Conservation (phyloP, 2,329 filamentous ascomycete species). For the Berkeleyomyces rouxiae region DNA sequence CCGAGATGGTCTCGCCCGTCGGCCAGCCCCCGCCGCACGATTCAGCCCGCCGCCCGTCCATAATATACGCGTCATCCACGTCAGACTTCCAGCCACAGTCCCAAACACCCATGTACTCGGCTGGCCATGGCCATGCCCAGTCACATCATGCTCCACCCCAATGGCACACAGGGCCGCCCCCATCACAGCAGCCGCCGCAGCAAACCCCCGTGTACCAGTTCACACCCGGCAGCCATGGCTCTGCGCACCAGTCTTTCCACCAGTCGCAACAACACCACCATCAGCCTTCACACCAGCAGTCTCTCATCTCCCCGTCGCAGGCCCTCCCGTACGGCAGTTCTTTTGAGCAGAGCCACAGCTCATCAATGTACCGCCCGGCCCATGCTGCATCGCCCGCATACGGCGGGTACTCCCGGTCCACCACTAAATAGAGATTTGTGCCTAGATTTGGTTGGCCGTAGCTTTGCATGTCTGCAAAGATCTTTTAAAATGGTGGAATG, state of each 20-base stretch:
- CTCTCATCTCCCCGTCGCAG: not conserved
- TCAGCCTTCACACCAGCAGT: not conserved
- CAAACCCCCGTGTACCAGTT: not conserved
- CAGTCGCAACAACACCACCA: not conserved
- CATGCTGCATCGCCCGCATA: not conserved
- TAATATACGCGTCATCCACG: not conserved
- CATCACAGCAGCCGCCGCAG: not conserved
- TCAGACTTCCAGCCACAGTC: not conserved
- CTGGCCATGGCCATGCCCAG: not conserved
- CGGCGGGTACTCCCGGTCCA: not conserved
- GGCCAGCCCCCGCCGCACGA: not conserved
- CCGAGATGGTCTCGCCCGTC: conserved; percentile 1
- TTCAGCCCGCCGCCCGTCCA: not conserved
- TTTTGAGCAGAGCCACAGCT: not conserved
- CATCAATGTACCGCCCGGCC: not conserved
- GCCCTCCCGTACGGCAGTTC: not conserved
- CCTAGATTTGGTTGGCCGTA: no score
- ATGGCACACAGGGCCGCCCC: not conserved
- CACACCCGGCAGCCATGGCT: not conserved
- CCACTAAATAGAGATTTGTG: no score
- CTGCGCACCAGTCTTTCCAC: not conserved
- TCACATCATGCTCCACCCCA: not conserved
- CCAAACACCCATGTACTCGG: not conserved
- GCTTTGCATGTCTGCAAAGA: no score
- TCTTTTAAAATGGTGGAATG: no score